These are phyloP conservation scores for Apiotrichum mycotoxinovorans DNA, from an alignment of 1,284 basidiomycete genomes.

Conservation along the genomic window DNA sequence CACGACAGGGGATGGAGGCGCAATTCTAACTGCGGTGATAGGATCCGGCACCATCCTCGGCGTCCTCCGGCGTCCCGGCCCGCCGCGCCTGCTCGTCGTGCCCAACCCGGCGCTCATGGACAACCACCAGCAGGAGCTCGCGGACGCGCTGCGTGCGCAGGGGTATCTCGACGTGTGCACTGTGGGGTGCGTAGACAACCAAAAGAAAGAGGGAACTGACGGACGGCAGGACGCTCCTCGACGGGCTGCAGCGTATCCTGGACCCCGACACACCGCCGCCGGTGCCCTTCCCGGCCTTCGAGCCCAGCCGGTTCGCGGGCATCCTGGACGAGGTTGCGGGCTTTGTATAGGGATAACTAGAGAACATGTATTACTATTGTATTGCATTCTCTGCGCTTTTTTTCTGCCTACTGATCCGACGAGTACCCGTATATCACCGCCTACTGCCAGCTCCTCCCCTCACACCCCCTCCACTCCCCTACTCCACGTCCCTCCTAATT, in stretches of 20 bases:
- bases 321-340: conserved; percentile 19
- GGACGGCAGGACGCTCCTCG: conserved; percentile 4
- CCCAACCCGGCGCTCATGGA: conserved; percentile 86
- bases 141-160: conserved; percentile 62
- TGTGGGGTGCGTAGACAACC: conserved; percentile 28
- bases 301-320: conserved; percentile 12
- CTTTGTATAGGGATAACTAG: not conserved
- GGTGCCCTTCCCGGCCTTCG: conserved; percentile 20
- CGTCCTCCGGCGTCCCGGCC: conserved; percentile 61
- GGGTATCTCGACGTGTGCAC: conserved; percentile 64
- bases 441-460: too few relatives aligned
- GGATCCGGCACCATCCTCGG: conserved; percentile 94
- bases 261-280: not conserved
- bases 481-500: not conserved
- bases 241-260: conserved; percentile 5
- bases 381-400: too few relatives aligned
- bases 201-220: not conserved
- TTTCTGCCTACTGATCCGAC: too few relatives aligned
- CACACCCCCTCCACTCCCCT: not conserved
- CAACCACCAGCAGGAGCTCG: conserved; percentile 90
- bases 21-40: too few relatives aligned
- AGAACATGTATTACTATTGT: too few relatives aligned
- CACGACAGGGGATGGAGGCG: too few relatives aligned
- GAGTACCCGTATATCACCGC: too few relatives aligned
- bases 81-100: conserved; percentile 75